Conservation (phyloP, 805 yeast genomes). For the Schwanniomyces polymorphus region DNA sequence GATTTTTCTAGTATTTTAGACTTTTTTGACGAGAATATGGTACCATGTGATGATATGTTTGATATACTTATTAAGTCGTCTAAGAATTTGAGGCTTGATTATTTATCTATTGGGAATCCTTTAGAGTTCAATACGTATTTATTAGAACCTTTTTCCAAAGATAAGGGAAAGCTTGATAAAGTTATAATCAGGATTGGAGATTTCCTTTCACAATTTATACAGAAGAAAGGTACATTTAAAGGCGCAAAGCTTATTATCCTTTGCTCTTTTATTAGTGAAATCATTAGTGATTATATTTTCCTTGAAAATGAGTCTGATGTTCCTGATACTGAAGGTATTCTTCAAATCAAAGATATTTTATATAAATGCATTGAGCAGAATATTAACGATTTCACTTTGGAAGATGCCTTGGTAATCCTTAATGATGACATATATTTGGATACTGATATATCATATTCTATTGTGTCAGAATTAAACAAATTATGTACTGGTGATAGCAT, state of each 20-base stretch:
- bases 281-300: constrained; percentile 20
- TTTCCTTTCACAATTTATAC: not conserved
- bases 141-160: not conserved
- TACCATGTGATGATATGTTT: constrained; percentile 24
- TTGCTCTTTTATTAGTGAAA: constrained; percentile 15
- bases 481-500: not conserved
- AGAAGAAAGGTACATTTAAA: not conserved
- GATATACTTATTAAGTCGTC: constrained; percentile 13
- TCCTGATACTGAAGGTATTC: not conserved
- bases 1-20: constrained; percentile 12
- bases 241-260: not conserved
- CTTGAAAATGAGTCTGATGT: constrained; percentile 4
- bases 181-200: not conserved
- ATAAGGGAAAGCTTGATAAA: not conserved
- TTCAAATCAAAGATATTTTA: not conserved
- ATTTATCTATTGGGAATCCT: constrained; percentile 48
- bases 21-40: constrained; percentile 6
- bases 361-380: not conserved
- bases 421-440: not conserved
- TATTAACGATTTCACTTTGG: not conserved
- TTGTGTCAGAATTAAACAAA: not conserved
- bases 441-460: not conserved
- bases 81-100: constrained; percentile 11
- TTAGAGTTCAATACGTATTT: constrained; percentile 42
- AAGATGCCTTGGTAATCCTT: not conserved